These are phyloP conservation scores for Coniosporium tulheliwenetii DNA, from an alignment of 2,329 filamentous ascomycete genomes.

Conservation along the genomic window DNA sequence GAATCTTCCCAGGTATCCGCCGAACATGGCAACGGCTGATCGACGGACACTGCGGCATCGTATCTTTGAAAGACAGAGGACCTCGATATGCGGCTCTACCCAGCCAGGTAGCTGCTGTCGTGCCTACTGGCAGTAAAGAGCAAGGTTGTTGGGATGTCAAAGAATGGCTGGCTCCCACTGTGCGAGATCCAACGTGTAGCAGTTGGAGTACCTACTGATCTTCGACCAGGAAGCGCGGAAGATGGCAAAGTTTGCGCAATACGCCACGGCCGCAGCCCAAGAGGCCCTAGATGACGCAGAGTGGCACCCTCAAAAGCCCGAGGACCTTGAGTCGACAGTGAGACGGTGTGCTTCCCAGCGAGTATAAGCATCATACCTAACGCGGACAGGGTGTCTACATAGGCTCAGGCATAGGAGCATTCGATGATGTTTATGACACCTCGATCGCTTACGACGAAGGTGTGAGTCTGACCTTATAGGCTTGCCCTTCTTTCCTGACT, in stretches of 20 bases:
- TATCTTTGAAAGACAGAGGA: constrained; percentile 51
- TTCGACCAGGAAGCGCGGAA: constrained; percentile 45
- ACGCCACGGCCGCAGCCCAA: constrained; percentile 70
- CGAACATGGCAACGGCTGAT: constrained; percentile 71
- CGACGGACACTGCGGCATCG: constrained; percentile 64
- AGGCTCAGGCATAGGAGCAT: constrained; percentile 87
- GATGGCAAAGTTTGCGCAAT: constrained; percentile 86
- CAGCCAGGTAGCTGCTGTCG: constrained; percentile 70
- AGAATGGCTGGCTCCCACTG: constrained; percentile 26
- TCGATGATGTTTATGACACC: constrained; percentile 79
- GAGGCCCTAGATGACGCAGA: constrained; percentile 75
- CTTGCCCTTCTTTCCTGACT: constrained; percentile 4
- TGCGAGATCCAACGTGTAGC: constrained; percentile 23
- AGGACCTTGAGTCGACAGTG: constrained; percentile 57
- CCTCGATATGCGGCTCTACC: constrained; percentile 55
- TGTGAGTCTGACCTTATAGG: constrained; percentile 32
- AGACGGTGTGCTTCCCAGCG: constrained; percentile 3
- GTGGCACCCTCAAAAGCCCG: constrained; percentile 48
- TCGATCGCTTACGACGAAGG: constrained; percentile 59
- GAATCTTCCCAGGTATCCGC: constrained; percentile 38
- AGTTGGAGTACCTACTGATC: constrained; percentile 21
- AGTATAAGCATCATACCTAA: background rate
- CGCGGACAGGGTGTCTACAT: constrained; percentile 60
- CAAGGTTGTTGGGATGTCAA: constrained; percentile 30
- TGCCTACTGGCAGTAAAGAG: constrained; percentile 41